phyloP scores from a whole-genome alignment of 176 grass and related monocot species.

The Alloteropsis semialata region DNA sequence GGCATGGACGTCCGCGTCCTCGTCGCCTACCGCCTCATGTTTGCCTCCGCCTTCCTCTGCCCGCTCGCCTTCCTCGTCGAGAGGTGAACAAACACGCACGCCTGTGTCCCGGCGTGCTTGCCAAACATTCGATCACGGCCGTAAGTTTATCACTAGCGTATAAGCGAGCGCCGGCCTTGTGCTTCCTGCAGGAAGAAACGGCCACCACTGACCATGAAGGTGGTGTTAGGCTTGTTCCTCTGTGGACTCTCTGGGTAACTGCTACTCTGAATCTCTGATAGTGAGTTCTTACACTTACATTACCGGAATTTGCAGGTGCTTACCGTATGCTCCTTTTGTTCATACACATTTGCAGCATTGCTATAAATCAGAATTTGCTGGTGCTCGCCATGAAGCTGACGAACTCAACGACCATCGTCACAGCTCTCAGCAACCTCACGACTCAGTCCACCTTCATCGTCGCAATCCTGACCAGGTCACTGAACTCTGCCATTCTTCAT shows the following conservation, averaged over 20 bases:
- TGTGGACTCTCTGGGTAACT: conserved; percentile 14
- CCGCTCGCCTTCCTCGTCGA: conserved; percentile 70
- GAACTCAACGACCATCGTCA: conserved; percentile 43
- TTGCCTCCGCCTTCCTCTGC: conserved; percentile 54
- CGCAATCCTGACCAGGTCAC: conserved; percentile 45
- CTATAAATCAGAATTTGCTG: conserved; percentile 43
- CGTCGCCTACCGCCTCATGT: conserved; percentile 61
- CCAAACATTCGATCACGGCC: no score
- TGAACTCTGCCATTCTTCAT: neutral
- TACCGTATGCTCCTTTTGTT: neutral
- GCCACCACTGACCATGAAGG: conserved; percentile 39
- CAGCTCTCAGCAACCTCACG: conserved; percentile 54
- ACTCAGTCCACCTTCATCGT: conserved; percentile 61
- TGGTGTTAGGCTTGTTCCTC: neutral
- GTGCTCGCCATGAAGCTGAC: conserved; percentile 55
- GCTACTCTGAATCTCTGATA: no score
- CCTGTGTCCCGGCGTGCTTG: no score
- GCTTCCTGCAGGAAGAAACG: conserved; percentile 42
- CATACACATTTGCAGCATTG: conserved; percentile 20
- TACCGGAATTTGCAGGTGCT: neutral
- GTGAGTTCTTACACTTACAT: neutral
- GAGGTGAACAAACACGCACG: conserved; percentile 13
- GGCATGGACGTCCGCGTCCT: conserved; percentile 67
- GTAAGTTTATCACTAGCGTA: neutral
- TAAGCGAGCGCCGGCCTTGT: no score